Conservation (phyloP, 2,329 filamentous ascomycete genomes). For the Phialocephala subalpina region DNA sequence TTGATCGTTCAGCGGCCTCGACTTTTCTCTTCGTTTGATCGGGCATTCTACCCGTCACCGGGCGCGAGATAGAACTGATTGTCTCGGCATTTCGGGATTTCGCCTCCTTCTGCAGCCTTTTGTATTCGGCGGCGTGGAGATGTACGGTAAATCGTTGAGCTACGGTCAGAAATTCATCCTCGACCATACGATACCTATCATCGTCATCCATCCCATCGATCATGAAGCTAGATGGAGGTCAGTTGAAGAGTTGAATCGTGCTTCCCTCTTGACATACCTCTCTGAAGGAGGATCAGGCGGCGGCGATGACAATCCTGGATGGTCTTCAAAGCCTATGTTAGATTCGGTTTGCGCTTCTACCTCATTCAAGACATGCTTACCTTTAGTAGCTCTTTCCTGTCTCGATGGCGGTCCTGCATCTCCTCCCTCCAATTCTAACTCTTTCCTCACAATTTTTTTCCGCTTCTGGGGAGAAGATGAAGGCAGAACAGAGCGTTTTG, state of each 20-base stretch:
- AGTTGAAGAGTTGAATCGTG: slow-evolving; percentile 17
- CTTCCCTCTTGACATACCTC: slow-evolving; percentile 46
- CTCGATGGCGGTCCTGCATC: slow-evolving; percentile 1
- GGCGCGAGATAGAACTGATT: slow-evolving; percentile 49
- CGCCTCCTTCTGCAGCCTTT: slow-evolving; percentile 67
- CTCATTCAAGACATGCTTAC: neutral
- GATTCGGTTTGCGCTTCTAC: slow-evolving; percentile 1
- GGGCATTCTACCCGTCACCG: slow-evolving; percentile 45
- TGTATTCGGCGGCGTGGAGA: slow-evolving; percentile 80
- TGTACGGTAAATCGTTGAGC: slow-evolving; percentile 77
- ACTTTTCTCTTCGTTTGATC: slow-evolving; percentile 40
- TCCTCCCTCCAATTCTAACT: slow-evolving; percentile 18
- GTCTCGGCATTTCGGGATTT: slow-evolving; percentile 60
- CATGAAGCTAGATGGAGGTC: slow-evolving; percentile 57
- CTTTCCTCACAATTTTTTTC: slow-evolving; percentile 15
- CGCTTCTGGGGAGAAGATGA: slow-evolving; percentile 27
- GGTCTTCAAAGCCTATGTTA: slow-evolving; percentile 22
- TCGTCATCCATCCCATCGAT: slow-evolving; percentile 69
- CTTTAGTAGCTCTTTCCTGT: slow-evolving; percentile 5
- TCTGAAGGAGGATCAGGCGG: slow-evolving; percentile 57
- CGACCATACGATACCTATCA: slow-evolving; percentile 82
- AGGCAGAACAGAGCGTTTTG: slow-evolving; percentile 16
- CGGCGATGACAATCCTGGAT: slow-evolving; percentile 59
- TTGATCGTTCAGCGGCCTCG: slow-evolving; percentile 46
- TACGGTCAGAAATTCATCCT: slow-evolving; percentile 76